A percentile compares a stretch with the other conserved stretches of the same genome.
These are phyloP conservation scores for Cystobasidium tubakii DNA, from an alignment of 768 basidiomycete genomes.

Conservation along the genomic window DNA sequence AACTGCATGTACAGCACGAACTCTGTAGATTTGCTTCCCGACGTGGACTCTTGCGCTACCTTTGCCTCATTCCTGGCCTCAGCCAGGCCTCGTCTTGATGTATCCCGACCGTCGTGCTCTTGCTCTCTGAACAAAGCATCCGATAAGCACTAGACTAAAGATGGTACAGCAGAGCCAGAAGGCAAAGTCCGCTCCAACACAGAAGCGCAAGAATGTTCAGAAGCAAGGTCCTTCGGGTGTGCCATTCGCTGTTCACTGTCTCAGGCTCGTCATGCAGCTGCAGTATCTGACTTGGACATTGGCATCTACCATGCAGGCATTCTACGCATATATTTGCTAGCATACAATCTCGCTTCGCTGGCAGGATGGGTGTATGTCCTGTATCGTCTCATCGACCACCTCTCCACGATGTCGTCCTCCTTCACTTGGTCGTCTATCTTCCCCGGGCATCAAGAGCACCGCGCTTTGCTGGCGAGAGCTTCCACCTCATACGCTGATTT, in stretches of 20 bases:
- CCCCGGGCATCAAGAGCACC: conserved; percentile 47
- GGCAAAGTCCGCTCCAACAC: conserved; percentile 14
- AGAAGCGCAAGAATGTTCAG: conserved; percentile 19
- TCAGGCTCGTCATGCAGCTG: background rate
- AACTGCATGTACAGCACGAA: no score
- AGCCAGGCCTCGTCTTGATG: no score
- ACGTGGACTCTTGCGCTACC: no score
- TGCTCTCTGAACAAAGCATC: background rate
- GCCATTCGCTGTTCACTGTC: background rate
- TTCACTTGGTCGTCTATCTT: conserved; percentile 48
- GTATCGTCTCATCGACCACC: conserved; percentile 47
- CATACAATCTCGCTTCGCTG: conserved; percentile 71
- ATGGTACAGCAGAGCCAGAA: conserved; percentile 11
- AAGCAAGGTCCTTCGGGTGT: background rate
- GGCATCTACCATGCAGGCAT: background rate
- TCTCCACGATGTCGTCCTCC: conserved; percentile 48
- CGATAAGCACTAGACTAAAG: background rate
- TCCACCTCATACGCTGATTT: conserved; percentile 61
- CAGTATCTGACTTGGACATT: background rate
- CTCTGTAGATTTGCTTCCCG: no score
- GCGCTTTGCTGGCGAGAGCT: conserved; percentile 54
- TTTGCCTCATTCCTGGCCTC: no score
- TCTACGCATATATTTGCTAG: conserved; percentile 58
- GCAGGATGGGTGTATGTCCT: conserved; percentile 72
- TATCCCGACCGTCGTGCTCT: no score